Evolutionary conservation across 768 basidiomycete genomes (phyloP), one percentile per base, ranked within the genome.

Genomic region (Podaxis pistillaris): DNA sequence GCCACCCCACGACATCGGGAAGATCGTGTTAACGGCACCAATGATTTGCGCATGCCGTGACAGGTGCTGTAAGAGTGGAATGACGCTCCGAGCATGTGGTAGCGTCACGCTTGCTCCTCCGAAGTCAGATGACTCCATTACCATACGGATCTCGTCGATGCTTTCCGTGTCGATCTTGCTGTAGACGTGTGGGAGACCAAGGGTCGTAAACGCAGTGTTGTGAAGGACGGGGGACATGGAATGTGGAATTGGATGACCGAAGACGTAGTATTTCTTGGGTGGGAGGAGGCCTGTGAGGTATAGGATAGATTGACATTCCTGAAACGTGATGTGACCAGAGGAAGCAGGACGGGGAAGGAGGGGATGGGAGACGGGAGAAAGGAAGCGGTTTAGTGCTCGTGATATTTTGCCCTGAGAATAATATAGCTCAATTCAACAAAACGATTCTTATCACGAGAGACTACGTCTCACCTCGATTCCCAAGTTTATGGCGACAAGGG

Each of bases 81-180:
- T 88, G 66, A 93, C 81, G 60, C 86, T 85, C 40, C 88, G 75
- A 73, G 92, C 91, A 78, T 88, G 84, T 9, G 91, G 91, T 64
- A 92, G 91, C 17, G 91, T 93, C 46, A 93, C 88, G 26, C 86
- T 88, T n/a, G 90, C 91, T 1, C 91, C 91, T 4, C 91, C 91
- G 67, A 93, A 93, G 17, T 80, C 78, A 0, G 81, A 74, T 0
- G 77, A 73, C 4, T 72, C 68, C 15, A 92, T 74, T 13, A 84
- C 75, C 1, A 74, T 70, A 64, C 73, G 74, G 36, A 90, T 71
- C 60, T 79, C 78, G 2, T 81, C 78, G 4, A 89, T 78, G 2
- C 74, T 68, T 3, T 71, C 69, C 0, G 86, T 83, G 75, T 93
- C 89, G 55, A 85, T 74, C 38, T 85, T 72, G 41, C 73, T 78